These are phyloP conservation scores for Erysimum pusillum DNA, from an alignment of 441 rosid species.

Conservation along the genomic window DNA sequence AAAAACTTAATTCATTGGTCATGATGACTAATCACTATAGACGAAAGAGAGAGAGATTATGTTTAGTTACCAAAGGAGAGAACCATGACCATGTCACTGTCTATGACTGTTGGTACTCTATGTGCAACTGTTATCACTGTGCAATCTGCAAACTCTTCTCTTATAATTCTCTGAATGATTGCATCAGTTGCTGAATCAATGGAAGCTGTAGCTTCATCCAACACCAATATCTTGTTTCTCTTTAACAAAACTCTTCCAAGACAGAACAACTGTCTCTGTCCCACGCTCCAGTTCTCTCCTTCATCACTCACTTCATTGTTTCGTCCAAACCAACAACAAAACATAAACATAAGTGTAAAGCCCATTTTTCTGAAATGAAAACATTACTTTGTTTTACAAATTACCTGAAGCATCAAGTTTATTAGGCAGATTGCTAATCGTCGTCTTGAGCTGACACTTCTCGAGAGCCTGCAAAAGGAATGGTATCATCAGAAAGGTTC, in stretches of 20 bases:
- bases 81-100: constrained; percentile 94
- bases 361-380: background rate
- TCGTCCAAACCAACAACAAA: constrained; percentile 22
- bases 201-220: constrained; percentile 97
- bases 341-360: background rate
- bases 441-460: constrained; percentile 85
- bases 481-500: background rate
- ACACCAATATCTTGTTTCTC: constrained; percentile 78
- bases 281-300: constrained; percentile 95
- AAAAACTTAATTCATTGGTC: background rate
- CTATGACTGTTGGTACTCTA: constrained; percentile 86
- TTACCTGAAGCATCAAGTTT: constrained; percentile 84
- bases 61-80: constrained; percentile 68
- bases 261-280: constrained; percentile 88
- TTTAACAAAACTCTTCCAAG: constrained; percentile 83
- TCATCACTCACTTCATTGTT: constrained; percentile 75
- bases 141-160: constrained; percentile 73
- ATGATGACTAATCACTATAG: background rate
- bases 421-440: constrained; percentile 70
- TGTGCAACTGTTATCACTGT: constrained; percentile 88
- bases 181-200: constrained; percentile 88
- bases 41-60: constrained; percentile 3
- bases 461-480: constrained; percentile 69
- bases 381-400: background rate
- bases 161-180: constrained; percentile 70